Evolutionary conservation across 768 basidiomycete genomes (phyloP), one percentile per base, ranked within the genome.

Genomic region (Hygrocybe coccinea): DNA sequence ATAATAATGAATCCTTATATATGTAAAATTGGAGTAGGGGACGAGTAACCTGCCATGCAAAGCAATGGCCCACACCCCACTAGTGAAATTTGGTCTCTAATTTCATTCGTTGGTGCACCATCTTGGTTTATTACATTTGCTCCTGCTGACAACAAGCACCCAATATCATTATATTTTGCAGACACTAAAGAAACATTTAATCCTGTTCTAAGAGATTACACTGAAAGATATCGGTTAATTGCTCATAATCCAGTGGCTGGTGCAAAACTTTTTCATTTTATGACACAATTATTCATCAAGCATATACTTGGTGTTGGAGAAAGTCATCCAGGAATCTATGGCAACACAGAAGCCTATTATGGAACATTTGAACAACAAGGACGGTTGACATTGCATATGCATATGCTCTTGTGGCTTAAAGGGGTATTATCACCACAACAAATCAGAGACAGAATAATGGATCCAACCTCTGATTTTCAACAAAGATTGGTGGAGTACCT

Each of bases 351-450:
- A 1, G 69, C 61, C 0, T 74, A 70, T 56, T 69, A 69, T 62
- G 67, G 66, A 5, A 65, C 62, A 0, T 65, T 72, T 50, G 74
- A 75, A 53, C 65, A 70, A 53, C 73, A 76, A 59, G 73, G 72
- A 1, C 36, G 67, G 4, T 54, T 72, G 0, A 73, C 71, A 0
- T 50, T 77, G 2, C 76, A 77, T 61, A 38, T 74, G 2, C 74
- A 76, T 58, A 19, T 71, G 22, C 36, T 76, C 1, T 17, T 75
- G 0, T 77, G 74, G 73, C 63, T 76, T 1, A 24, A 43, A 35
- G 62, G 64, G 9, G 54, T 55, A 1, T 43, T 67, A 0, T 59
- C 68, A 7, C 74, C 72, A 3, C 65, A 74, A 50, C 62, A 74
- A 45, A 73, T 74, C 5, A 33, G 66, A 33, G 64, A 73, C 9